Base-by-base conservation (phyloP, 148 eudicot species). In the Spergularia marina region DNA sequence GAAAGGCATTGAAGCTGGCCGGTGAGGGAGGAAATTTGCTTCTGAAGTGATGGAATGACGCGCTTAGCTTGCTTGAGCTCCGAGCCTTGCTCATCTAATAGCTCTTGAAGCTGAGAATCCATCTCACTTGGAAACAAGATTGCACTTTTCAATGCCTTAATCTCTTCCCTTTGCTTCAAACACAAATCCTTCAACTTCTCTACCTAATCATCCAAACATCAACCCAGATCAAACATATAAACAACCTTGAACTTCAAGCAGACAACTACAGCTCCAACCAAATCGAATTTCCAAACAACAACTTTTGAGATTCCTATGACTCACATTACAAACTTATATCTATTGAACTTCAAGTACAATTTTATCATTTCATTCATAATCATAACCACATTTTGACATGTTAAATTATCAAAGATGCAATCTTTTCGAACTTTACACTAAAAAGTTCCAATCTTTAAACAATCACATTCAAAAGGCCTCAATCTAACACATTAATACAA, bases 91-190 rank as follows among this genome's bases (percentile, higher is more conserved):
- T 83, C 83, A 77, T 87, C 87, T 77, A 89, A 62, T 34, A 93
- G 80, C 21, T 82, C 85, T 65, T 89, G 85, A 47, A 91, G 80
- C 72, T 90, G 93, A 73, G 84, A 80, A 74, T 86, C 85, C 88
- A 85, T 85, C 55, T 79, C 89, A n/a, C 91, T 94, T 0, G 98
- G 97, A 74, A 93, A 93, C 6, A 93, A 85, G 65, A 93, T 76
- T 12, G 97, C 89, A 65, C 80, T 93, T 75, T 93, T 93, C 76
- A 93, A 76, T 7, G 94, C 78, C 75, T 88, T 91, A 72, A 91
- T 88, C 87, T 93, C 98, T 78, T 91, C 98, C 83, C 97, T 93
- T 89, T 93, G 98, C 83, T 88, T 91, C 80, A 93, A 80, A 78
- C 98, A 93, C 84, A 93, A 82, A 78, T 93, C 91, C 86, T 93